Percentiles rank a stretch among this genome's conserved stretches.
phyloP scores from a whole-genome alignment of 2,329 filamentous ascomycete genomes.

The Diaporthe citriasiana region DNA sequence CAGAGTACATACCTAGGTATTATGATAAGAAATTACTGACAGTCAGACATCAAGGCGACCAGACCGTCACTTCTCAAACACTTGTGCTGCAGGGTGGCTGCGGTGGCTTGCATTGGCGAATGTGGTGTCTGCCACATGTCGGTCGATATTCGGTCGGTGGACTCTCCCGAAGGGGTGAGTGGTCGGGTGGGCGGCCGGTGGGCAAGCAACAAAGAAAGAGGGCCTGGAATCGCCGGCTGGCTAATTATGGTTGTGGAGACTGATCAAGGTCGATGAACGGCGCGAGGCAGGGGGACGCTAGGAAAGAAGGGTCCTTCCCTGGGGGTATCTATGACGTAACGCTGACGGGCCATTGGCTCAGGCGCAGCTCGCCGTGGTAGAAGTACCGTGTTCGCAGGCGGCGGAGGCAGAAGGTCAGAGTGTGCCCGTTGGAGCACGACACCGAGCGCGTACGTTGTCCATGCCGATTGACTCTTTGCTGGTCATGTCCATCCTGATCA shows the following conservation, averaged over 20 bases:
- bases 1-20: no score
- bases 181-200: neutral
- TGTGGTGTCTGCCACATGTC: slow-evolving; percentile 2
- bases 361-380: neutral
- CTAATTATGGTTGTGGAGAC: slow-evolving; percentile 33
- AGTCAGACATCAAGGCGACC: no score
- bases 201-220: neutral
- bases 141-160: neutral
- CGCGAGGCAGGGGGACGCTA: slow-evolving; percentile 17
- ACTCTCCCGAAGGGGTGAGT: neutral
- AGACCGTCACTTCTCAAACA: neutral
- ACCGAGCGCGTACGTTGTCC: neutral
- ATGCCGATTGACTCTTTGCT: neutral
- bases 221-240: slow-evolving; percentile 34
- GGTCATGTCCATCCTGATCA: neutral
- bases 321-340: slow-evolving; percentile 28
- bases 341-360: slow-evolving; percentile 13
- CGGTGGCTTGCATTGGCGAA: slow-evolving; percentile 18
- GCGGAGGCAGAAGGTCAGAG: neutral
- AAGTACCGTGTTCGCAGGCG: slow-evolving; percentile 1
- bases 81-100: slow-evolving; percentile 1
- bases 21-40: neutral
- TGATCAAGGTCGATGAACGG: slow-evolving; percentile 11
- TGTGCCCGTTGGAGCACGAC: slow-evolving; percentile 1
- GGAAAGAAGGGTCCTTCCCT: slow-evolving; percentile 30